Evolutionary conservation across 1,284 basidiomycete genomes (phyloP), one percentile per base, ranked within the genome.

Genomic region (Tilletia horrida): DNA sequence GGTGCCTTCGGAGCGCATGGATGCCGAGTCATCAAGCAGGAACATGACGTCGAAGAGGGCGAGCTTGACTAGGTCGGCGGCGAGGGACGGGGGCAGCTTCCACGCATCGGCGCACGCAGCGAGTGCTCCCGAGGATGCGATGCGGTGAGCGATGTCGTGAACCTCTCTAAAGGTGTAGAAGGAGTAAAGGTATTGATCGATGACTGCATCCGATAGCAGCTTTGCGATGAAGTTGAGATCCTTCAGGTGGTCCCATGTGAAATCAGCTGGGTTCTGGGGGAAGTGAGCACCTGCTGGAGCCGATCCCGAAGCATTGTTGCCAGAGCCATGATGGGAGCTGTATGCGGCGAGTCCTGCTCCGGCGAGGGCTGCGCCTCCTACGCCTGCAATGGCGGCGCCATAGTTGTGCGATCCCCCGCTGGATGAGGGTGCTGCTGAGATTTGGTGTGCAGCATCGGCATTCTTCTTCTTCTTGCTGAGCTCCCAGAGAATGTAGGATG

Each of bases 11-110:
- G 57, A 55, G 18, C 67, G 66, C 76, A 78, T 78, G 7, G 66
- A 69, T 0, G 75, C 73, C 31, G 71, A 73, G 55, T 78, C 76
- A 29, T 78, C 76, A 29, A 78, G 71, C 31, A 76, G 62, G 57
- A 78, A 76, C 70, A 73, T 72, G 27, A 78, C 73, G 50, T 78
- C 76, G 62, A 78, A 78, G 21, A 78, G 64, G 31, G 75, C 73
- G 21, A 78, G 66, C 63, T 78, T 78, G 63, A 76, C 74, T 40
- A 78, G 65, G 67, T 78, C 76, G 43, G 76, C 73, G 3, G 71
- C 76, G 7, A 78, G 64, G 16, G 70, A 73, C 13, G 76, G 76
- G 6, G 76, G 76, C n/a, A 78, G 42, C 57, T 76, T 67, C 76
- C 76, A 78, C 16, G 71, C 64, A n/a, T 78, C 75, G 7, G 71